These are phyloP conservation scores for Orbilia ellipsospora DNA, from an alignment of 2,329 filamentous ascomycete genomes.

Conservation along the genomic window DNA sequence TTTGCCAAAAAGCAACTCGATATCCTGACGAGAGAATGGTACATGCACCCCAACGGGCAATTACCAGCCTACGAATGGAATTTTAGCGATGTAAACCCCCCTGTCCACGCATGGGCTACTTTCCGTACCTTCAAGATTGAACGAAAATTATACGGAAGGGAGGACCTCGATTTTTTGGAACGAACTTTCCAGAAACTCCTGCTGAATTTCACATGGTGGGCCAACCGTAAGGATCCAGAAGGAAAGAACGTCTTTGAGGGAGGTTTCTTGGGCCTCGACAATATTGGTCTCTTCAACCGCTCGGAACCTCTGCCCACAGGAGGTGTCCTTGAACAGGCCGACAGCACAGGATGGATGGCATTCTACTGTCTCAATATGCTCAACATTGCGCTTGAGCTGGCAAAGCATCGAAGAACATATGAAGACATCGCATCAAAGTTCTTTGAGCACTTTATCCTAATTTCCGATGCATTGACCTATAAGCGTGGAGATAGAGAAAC, in stretches of 20 bases:
- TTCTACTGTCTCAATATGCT: conserved; percentile 97
- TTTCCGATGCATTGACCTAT: conserved; percentile 96
- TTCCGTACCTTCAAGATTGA: conserved; percentile 99
- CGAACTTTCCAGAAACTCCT: conserved; percentile 95
- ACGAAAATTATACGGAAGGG: conserved; percentile 93
- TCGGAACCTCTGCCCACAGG: conserved; percentile 94
- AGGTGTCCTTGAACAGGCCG: conserved; percentile 92
- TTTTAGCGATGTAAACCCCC: conserved; percentile 95
- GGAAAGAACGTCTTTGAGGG: conserved; percentile 98
- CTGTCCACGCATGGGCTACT: conserved; percentile 94
- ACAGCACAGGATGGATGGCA: conserved; percentile 99
- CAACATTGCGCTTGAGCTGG: conserved; percentile 93
- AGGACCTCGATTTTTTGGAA: conserved; percentile 95
- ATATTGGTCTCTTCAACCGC: conserved; percentile 96
- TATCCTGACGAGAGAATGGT: conserved; percentile 96
- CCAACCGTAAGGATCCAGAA: conserved; percentile 92
- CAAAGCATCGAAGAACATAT: conserved; percentile 85
- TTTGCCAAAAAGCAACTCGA: conserved; percentile 99
- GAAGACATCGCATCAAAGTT: conserved; percentile 84
- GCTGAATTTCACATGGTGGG: conserved; percentile 96
- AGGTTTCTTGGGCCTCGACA: conserved; percentile 93
- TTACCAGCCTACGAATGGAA: conserved; percentile 85
- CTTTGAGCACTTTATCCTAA: conserved; percentile 98
- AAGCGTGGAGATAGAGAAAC: conserved; percentile 73
- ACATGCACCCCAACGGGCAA: conserved; percentile 97